Conservation (phyloP, 495 filamentous ascomycete genomes). For the Xylaria intraflava region DNA sequence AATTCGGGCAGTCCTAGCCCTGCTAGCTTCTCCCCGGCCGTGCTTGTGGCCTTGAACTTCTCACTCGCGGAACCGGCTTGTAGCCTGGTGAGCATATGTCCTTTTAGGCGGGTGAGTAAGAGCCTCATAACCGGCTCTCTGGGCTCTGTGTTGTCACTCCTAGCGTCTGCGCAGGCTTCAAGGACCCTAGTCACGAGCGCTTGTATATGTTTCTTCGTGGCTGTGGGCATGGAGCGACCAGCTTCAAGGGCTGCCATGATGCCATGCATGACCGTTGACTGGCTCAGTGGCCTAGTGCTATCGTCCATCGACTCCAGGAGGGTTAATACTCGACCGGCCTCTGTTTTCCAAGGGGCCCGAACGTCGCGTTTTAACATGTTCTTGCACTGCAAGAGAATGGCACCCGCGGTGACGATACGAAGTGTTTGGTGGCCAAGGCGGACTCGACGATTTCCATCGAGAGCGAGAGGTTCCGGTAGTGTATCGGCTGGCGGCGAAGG, state of each 20-base stretch:
- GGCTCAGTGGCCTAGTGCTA: constrained; percentile 30
- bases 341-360: constrained; percentile 78
- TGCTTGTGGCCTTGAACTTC: constrained; percentile 70
- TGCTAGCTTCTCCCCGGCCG: constrained; percentile 75
- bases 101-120: constrained; percentile 64
- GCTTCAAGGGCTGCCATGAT: constrained; percentile 74
- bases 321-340: constrained; percentile 67
- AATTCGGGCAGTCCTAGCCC: constrained; percentile 81
- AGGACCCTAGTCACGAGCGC: constrained; percentile 47
- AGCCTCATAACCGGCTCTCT: constrained; percentile 76
- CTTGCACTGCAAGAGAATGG: constrained; percentile 86
- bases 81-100: constrained; percentile 71
- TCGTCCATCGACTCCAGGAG: constrained; percentile 39
- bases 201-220: constrained; percentile 52
- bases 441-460: constrained; percentile 66
- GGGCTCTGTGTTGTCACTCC: constrained; percentile 40
- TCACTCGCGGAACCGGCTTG: constrained; percentile 71
- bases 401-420: constrained; percentile 67
- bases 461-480: constrained; percentile 77
- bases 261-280: constrained; percentile 52
- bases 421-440: constrained; percentile 62
- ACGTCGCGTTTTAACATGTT: constrained; percentile 92
- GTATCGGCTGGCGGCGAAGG: constrained; percentile 44
- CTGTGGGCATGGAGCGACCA: constrained; percentile 68
- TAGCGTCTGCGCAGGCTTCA: constrained; percentile 31